phyloP scores from a whole-genome alignment of 306 rosid species.

The Hippophae tibetana region DNA sequence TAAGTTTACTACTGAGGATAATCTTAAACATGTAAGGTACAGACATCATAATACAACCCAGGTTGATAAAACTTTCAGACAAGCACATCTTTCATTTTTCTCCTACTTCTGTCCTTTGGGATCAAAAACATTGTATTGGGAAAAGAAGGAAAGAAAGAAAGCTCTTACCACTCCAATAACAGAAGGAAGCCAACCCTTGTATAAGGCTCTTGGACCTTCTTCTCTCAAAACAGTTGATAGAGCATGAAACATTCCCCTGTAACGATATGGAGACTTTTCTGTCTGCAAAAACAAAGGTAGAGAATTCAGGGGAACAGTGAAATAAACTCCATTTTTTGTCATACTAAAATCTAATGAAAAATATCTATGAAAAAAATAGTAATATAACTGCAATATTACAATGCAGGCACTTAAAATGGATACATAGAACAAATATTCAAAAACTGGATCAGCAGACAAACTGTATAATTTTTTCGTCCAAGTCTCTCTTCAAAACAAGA shows the following conservation, averaged over 20 bases:
- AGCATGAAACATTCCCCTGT: slow-evolving; percentile 97
- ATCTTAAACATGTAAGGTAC: not conserved
- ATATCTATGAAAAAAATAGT: not conserved
- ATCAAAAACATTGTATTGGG: not conserved
- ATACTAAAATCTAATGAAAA: not conserved
- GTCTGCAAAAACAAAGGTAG: slow-evolving; percentile 43
- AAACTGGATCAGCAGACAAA: not conserved
- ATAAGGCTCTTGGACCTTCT: slow-evolving; percentile 95
- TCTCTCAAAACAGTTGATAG: slow-evolving; percentile 78
- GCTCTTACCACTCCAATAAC: slow-evolving; percentile 96
- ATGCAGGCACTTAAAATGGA: not conserved
- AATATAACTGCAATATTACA: not conserved
- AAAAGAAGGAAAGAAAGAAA: not conserved
- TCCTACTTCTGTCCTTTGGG: not conserved
- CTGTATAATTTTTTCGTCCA: not conserved
- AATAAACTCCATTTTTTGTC: not conserved
- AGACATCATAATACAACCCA: not conserved
- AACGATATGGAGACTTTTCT: slow-evolving; percentile 85
- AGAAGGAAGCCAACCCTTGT: slow-evolving; percentile 99
- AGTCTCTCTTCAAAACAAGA: not conserved
- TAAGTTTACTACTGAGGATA: not conserved
- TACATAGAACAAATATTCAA: not conserved
- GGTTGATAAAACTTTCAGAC: not conserved
- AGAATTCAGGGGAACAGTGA: slow-evolving; percentile 7
- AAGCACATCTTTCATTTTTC: not conserved